These are phyloP conservation scores for Spathaspora hagerdaliae DNA, from an alignment of 805 yeast genomes.

Conservation along the genomic window DNA sequence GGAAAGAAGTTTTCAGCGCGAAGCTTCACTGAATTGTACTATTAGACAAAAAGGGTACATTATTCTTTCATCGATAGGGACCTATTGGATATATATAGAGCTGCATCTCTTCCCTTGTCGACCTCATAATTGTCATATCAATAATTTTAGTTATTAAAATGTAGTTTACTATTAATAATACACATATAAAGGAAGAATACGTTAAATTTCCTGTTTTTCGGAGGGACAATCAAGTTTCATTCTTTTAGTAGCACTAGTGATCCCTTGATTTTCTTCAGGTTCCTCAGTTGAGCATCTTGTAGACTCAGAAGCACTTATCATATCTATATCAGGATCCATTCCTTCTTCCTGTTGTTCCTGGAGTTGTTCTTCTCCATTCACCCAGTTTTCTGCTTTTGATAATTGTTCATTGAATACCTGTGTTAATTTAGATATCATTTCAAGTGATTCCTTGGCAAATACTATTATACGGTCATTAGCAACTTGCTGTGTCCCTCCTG, in stretches of 20 bases:
- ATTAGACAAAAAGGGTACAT: conserved; percentile 1
- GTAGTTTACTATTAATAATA: not conserved
- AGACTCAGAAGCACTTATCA: not conserved
- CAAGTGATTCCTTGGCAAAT: conserved; percentile 85
- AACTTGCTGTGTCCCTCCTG: conserved; percentile 12
- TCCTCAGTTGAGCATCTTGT: conserved; percentile 6
- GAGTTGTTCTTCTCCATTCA: conserved; percentile 37
- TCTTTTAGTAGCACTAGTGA: conserved; percentile 7
- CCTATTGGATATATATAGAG: no score
- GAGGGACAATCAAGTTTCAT: conserved; percentile 5
- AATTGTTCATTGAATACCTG: conserved; percentile 81
- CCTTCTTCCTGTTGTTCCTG: conserved; percentile 1
- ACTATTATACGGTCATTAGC: conserved; percentile 66
- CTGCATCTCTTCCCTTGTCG: no score
- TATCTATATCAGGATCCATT: not conserved
- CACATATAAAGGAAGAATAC: not conserved
- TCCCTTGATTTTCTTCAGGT: conserved; percentile 1
- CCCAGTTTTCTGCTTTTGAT: conserved; percentile 84
- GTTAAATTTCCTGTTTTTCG: not conserved
- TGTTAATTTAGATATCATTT: conserved; percentile 80
- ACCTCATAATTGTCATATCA: no score
- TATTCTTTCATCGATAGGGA: no score
- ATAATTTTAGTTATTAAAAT: no score
- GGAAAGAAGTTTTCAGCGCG: conserved; percentile 37
- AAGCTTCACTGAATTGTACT: conserved; percentile 52